Evolutionary conservation across 768 basidiomycete species (phyloP).

Genomic region (Suillus variegatus): DNA sequence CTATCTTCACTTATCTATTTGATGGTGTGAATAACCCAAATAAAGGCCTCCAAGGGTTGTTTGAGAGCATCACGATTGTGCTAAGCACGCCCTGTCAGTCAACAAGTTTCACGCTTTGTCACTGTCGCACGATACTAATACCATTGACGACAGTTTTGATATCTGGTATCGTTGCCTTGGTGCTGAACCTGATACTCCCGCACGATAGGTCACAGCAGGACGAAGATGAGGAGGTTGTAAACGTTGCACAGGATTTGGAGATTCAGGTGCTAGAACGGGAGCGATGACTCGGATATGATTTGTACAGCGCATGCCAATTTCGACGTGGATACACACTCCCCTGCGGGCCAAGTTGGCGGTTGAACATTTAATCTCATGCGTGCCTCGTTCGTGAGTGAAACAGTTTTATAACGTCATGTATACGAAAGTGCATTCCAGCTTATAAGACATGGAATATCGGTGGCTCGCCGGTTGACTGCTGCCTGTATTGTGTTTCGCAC

Average conservation of each 20-base stretch:
- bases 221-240: conserved; percentile 25
- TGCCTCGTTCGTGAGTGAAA: background rate
- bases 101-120: background rate
- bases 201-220: conserved; percentile 25
- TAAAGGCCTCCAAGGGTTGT: conserved; percentile 63
- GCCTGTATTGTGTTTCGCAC: conserved; percentile 29
- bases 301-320: background rate
- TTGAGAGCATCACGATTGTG: conserved; percentile 79
- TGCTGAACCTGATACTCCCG: conserved; percentile 62
- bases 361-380: background rate
- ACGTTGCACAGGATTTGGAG: conserved; percentile 28
- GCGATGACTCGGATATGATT: background rate
- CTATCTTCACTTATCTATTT: conserved; percentile 69
- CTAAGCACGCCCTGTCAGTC: conserved; percentile 78
- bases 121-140: background rate
- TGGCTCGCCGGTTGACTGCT: too few species aligned
- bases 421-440: too few species aligned
- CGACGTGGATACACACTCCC: background rate
- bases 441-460: too few species aligned
- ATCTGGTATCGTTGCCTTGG: conserved; percentile 56
- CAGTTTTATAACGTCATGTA: too few species aligned
- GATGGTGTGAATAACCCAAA: conserved; percentile 55
- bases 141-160: conserved; percentile 45
- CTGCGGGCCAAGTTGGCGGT: background rate
- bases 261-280: background rate